Percentiles rank a stretch among this genome's conserved stretches.
Conservation (phyloP, 169 alveolate genomes). For the Plasmodium gaboni region DNA sequence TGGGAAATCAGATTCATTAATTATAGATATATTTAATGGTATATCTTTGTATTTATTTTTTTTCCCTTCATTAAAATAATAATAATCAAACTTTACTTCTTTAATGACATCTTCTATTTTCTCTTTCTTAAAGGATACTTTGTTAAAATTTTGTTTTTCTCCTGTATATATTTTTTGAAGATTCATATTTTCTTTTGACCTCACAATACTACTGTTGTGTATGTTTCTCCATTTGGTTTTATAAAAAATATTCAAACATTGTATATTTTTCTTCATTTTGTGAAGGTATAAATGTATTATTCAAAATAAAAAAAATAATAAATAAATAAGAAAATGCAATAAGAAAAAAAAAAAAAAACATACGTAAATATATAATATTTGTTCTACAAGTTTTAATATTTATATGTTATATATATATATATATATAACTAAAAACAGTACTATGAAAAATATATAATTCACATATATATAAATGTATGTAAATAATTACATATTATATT, state of each 20-base stretch:
- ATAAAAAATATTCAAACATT: conserved; percentile 5
- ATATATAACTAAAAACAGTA: too few species aligned
- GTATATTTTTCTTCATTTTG: conserved; percentile 57
- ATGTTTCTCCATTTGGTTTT: conserved; percentile 19
- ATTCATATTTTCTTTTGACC: conserved; percentile 41
- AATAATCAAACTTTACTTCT: conserved; percentile 88
- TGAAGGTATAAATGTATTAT: background rate
- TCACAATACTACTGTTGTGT: conserved; percentile 26
- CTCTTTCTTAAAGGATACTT: conserved; percentile 85
- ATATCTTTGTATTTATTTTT: conserved; percentile 83
- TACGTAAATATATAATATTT: background rate
- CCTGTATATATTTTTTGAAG: conserved; percentile 70
- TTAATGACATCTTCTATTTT: conserved; percentile 82
- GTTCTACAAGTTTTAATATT: too few species aligned
- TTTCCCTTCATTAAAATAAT: conserved; percentile 84
- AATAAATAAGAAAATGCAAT: background rate
- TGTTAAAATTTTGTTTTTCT: conserved; percentile 76
- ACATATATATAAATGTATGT: too few species aligned
- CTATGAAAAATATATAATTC: too few species aligned
- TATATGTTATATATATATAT: too few species aligned
- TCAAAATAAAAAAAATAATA: background rate
- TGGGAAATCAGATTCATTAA: conserved; percentile 80
- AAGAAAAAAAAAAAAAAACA: background rate
- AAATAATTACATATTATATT: too few species aligned
- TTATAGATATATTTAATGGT: conserved; percentile 83